Evolutionary conservation across 2,329 filamentous ascomycete genomes (phyloP), one percentile per base, ranked within the genome.

Genomic region (Colletotrichum chlorophyti): DNA sequence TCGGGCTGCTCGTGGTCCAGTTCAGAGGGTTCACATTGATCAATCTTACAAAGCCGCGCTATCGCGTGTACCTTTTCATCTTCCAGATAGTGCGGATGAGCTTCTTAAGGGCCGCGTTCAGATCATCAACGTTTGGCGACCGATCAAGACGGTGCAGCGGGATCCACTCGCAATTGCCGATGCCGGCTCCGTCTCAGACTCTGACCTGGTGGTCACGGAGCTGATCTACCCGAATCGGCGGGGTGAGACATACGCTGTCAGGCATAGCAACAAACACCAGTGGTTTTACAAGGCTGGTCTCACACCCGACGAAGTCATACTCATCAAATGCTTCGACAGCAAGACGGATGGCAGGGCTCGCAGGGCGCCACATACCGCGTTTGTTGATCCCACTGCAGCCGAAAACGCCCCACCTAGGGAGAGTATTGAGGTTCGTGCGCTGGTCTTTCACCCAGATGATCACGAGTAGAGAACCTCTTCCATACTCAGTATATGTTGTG

Each of bases 301-400:
- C 65, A 75, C 72, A 0, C 82, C 83, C 0, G 74, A 80, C 4
- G 77, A 88, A 71, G 79, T 83, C 4, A 74, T 83, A 3, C 65
- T 88, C 38, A 84, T 88, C 70, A 88, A 87, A 68, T 86, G 83
- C 65, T 87, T 82, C 65, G 85, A 88, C 68, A 82, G 75, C 23
- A 82, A 84, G 74, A 73, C 73, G 21, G 82, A 85, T 66, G 82
- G 81, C 0, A 69, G 79, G 23, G 80, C 82, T 6, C 74, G 82
- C 9, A 68, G 82, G 4, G 77, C 83, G 27, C 82, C 83, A n/a
- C 83, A 86, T 64, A 77, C 77, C 6, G 80, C 83, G 3, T 86
- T 87, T 73, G 70, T 70, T 15, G 77, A 84, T 66, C 71, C 76
- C 1, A 73, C 70, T 9, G 71, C 75, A 14, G 60, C 69, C 11